Base-by-base conservation (phyloP, 2,329 filamentous ascomycete species). In the Cytospora schulzeri region DNA sequence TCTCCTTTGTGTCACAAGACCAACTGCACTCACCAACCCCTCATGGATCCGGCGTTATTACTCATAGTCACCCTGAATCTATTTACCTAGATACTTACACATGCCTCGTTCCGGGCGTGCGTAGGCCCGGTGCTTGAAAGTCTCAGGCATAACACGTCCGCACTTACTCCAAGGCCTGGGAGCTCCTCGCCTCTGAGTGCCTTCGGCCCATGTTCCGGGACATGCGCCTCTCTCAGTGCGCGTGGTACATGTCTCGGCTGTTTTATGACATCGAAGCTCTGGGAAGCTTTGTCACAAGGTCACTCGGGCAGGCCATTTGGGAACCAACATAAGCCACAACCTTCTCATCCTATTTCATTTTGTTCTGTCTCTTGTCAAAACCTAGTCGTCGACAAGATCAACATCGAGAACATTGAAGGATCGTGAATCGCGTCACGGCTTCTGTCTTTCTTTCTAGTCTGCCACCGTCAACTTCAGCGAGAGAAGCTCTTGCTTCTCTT, bases 401-500 rank as follows among this genome's bases (percentile, higher is more conserved):
- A 50, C 24, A n/a, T 56, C n/a, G 26, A 22, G 26, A 50, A 50
- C 24, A n/a, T 56, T 15, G 26, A 22, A 35, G 15, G 38, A 35
- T 31, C 12, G n/a, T n/a, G n/a, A 50, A 55, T 11, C 19, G 31
- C 15, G 29, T 60, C 33, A n/a, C 29, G 58, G 48, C 45, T 19
- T 17, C 22, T 29, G 24, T 59, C 55, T 57, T 38, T 41, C n/a
- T 22, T 26, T 14, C 31, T 54, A 35, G 41, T 31, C 52, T 26
- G 19, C 38, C 24, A 12, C 45, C 65, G 15, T 66, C 64, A 33
- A 51, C 65, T 19, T 28, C 52, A 60, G 62, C 62, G 62, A 15
- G 62, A 41, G 62, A 62, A 57, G 65, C 58, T 38, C 28, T 51
- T 31, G 65, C 65, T 65, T 58, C 62, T 65, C 51, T 64, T 65